Evolutionary conservation across 2,329 filamentous ascomycete species (phyloP), one percentile per base, ranked within the genome.

Genomic region (Chaetothyriales sp.): DNA sequence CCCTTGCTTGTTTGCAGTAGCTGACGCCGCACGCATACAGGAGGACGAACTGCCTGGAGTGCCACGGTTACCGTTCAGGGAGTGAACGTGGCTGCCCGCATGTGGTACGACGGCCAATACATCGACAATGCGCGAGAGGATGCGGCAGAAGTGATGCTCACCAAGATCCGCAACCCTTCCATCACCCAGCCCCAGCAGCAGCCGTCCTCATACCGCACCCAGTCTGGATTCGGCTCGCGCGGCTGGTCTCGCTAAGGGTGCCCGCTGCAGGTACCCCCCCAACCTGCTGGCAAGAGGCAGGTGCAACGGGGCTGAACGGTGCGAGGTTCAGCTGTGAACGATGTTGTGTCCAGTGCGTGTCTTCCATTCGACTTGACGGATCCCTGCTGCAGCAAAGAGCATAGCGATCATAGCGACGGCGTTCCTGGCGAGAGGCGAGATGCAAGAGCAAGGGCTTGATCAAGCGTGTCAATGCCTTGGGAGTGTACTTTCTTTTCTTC

Each of bases 31-130:
- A 54, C 57, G 50, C 60, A 25, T 25, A 25, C 22, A 92, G 88
- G 87, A 59, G 87, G 87, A 58, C 84, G 88, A 61, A 95, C 88
- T 52, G 88, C 88, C 52, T 95, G 88, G 88, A 90, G 86, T 52
- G 84, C 83, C 71, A 77, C 76, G 53, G 86, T 94, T 52, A 79
- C 74, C n/a, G 77, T 94, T 52, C 73, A 78, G 59, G 81, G 81
- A 49, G 70, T 75, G 48, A 74, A 70, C 46, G 75, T 86, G 60
- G 65, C 75, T n/a, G 87, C 87, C 46, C 79, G 86, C 55, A 94
- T 80, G 69, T 95, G 86, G 86, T 95, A 94, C 68, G 88, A 93
- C 66, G 87, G 87, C 54, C 80, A 86, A 64, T 87, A 86, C 63
- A 75, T 90, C 66, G 80, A 89, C 72, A 93, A 93, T 63, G 87